A percentile compares a stretch with the other conserved stretches of the same genome.
These are phyloP conservation scores for Wolfiporia cocos DNA, from an alignment of 1,284 basidiomycete genomes.

Conservation along the genomic window DNA sequence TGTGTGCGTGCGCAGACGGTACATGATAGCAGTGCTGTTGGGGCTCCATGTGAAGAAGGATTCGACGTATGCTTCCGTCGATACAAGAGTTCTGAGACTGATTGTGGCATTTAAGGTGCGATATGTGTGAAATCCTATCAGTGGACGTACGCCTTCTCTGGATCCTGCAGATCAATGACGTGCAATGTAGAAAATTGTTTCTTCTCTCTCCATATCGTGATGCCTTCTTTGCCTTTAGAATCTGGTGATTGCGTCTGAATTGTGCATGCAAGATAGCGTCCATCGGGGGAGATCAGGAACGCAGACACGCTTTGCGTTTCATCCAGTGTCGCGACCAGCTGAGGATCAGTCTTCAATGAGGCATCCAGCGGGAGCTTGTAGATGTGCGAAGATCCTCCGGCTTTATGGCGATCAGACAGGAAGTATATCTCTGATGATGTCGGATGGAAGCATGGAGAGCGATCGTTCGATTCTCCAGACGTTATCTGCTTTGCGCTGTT, in stretches of 20 bases:
- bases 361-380: conserved; percentile 2
- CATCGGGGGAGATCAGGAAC: conserved; percentile 6
- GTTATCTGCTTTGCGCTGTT: conserved; percentile 4
- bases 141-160: background rate
- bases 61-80: conserved; percentile 2
- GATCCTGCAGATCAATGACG: conserved; percentile 1
- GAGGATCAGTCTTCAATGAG: background rate
- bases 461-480: conserved; percentile 1
- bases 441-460: conserved; percentile 6
- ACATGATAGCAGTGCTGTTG: conserved; percentile 4
- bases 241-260: background rate
- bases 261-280: conserved; percentile 3
- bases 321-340: background rate
- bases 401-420: conserved; percentile 3
- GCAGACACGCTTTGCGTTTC: background rate
- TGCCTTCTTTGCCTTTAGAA: background rate
- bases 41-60: conserved; percentile 5
- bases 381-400: conserved; percentile 1
- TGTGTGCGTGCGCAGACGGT: conserved; percentile 1
- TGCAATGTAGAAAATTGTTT: background rate
- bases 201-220: conserved; percentile 6
- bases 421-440: conserved; percentile 7
- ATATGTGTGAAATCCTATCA: too few relatives aligned
- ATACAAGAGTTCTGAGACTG: conserved; percentile 2
- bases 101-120: too few relatives aligned